Evolutionary conservation across 2,329 filamentous ascomycete genomes (phyloP).

Genomic region (Microcera coccophila): DNA sequence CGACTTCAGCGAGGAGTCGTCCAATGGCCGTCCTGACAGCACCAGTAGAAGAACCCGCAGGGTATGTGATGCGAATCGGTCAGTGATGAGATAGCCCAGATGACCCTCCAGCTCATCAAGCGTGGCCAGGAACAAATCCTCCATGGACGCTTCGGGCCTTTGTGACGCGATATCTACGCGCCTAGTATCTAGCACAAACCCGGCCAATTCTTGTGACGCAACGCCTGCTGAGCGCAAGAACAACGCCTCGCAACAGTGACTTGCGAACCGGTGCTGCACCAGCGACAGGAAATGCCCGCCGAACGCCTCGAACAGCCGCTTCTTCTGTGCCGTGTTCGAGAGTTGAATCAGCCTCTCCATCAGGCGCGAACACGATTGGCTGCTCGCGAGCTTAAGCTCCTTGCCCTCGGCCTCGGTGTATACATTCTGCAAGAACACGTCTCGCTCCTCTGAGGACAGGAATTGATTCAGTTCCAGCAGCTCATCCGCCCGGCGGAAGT

Average conservation of each 20-base stretch:
- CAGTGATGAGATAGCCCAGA: slow-evolving; percentile 77
- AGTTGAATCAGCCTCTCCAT: slow-evolving; percentile 88
- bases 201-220: slow-evolving; percentile 68
- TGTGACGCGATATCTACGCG: slow-evolving; percentile 42
- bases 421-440: slow-evolving; percentile 72
- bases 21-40: slow-evolving; percentile 75
- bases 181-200: slow-evolving; percentile 40
- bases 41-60: slow-evolving; percentile 82
- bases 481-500: slow-evolving; percentile 86
- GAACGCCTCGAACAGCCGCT: slow-evolving; percentile 81
- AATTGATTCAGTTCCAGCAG: slow-evolving; percentile 89
- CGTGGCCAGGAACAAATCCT: slow-evolving; percentile 77
- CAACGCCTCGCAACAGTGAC: slow-evolving; percentile 92
- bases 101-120: slow-evolving; percentile 85
- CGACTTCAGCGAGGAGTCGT: slow-evolving; percentile 63
- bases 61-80: slow-evolving; percentile 85
- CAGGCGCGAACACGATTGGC: slow-evolving; percentile 88
- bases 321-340: slow-evolving; percentile 75
- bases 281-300: slow-evolving; percentile 82
- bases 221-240: slow-evolving; percentile 79
- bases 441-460: slow-evolving; percentile 66
- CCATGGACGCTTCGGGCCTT: slow-evolving; percentile 63
- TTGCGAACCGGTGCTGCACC: slow-evolving; percentile 92
- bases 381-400: slow-evolving; percentile 92
- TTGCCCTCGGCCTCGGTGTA: slow-evolving; percentile 85